Conservation (phyloP, 129 eudicot genomes). For the Arctium lappa region DNA sequence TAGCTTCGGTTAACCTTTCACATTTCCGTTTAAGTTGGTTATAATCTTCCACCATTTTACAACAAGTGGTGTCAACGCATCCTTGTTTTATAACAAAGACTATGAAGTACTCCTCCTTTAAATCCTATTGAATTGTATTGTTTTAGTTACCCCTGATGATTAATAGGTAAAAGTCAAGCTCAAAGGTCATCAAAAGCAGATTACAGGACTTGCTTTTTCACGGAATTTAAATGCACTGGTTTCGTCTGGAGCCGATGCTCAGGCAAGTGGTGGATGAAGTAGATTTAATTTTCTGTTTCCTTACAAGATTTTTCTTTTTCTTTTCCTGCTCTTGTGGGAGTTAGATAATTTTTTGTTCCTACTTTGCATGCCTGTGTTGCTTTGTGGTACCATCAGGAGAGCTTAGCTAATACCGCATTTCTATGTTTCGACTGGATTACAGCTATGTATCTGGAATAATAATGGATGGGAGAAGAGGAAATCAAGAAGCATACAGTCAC, state of each 20-base stretch:
- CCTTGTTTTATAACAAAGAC: too few species aligned
- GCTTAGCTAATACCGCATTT: constrained; percentile 4
- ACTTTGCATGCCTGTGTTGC: neutral
- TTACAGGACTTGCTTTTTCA: constrained; percentile 86
- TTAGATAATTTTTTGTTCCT: neutral
- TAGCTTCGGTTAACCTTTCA: too few species aligned
- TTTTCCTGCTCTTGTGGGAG: neutral
- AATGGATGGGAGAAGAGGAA: constrained; percentile 84
- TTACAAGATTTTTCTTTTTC: neutral
- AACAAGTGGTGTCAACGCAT: too few species aligned
- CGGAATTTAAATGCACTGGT: constrained; percentile 59
- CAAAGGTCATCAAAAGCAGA: constrained; percentile 71
- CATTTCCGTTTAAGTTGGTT: too few species aligned
- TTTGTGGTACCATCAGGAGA: neutral
- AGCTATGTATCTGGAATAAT: constrained; percentile 71
- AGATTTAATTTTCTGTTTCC: neutral
- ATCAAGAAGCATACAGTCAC: constrained; percentile 60
- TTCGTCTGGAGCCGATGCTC: constrained; percentile 86
- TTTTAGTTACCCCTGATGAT: neutral
- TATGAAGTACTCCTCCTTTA: too few species aligned
- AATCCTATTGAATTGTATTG: too few species aligned
- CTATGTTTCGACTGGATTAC: constrained; percentile 6
- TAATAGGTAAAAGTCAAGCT: constrained; percentile 66
- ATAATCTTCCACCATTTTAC: too few species aligned
- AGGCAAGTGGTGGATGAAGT: constrained; percentile 41